Conservation (phyloP, 257 asterid genomes). For the Primulina eburnea region DNA sequence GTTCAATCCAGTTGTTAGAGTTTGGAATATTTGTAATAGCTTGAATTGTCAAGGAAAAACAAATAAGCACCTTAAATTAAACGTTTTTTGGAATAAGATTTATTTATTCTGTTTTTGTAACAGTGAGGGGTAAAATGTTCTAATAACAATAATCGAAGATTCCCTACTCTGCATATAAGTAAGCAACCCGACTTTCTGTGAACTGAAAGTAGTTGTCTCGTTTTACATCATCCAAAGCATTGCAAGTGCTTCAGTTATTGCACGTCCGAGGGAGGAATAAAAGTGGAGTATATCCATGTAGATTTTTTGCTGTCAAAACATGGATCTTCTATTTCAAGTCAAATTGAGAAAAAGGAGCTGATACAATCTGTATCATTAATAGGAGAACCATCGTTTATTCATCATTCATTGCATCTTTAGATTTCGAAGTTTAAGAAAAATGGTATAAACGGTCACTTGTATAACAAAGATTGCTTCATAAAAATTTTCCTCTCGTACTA, state of each 20-base stretch:
- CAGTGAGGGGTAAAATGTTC: background rate
- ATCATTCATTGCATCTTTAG: background rate
- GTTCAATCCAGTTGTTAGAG: background rate
- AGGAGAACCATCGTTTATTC: background rate
- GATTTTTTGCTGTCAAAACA: background rate
- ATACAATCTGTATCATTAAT: background rate
- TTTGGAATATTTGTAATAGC: slow-evolving; percentile 2
- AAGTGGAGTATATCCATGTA: background rate
- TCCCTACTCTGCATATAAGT: background rate
- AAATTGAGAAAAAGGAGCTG: background rate
- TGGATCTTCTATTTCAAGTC: slow-evolving; percentile 1
- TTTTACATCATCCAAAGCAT: background rate
- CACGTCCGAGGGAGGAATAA: background rate
- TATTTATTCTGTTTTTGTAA: background rate
- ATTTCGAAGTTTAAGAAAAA: slow-evolving; percentile 5
- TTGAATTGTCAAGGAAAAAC: background rate
- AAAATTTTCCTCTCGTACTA: slow-evolving; percentile 25
- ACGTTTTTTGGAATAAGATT: background rate
- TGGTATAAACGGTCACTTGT: background rate
- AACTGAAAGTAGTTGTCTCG: background rate
- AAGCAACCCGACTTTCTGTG: background rate
- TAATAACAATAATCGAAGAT: background rate
- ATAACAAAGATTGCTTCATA: slow-evolving; percentile 2
- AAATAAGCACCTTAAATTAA: background rate
- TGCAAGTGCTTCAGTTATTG: background rate